Base-by-base conservation (phyloP, 2,329 filamentous ascomycete genomes). In the Trichoderma cornu-damae region DNA sequence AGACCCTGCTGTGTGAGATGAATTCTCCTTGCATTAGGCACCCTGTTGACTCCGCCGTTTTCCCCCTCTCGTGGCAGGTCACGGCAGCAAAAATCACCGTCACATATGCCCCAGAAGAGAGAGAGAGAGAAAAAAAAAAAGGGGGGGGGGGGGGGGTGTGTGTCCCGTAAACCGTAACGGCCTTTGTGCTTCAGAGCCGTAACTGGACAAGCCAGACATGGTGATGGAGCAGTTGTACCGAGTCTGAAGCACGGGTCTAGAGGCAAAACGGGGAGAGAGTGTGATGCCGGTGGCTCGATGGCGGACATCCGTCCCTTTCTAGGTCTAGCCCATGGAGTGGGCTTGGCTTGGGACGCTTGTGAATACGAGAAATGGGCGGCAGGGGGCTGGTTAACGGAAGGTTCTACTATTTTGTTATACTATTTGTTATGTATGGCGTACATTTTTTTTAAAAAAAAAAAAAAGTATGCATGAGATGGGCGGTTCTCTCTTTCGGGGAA, bases 341-440 rank as follows among this genome's bases (percentile, higher is more conserved):
- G 44, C 44, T 47, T 47, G 44, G 28, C 26, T 47, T 47, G 44
- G 44, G 35, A 38, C 49, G 49, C 49, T 52, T 52, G 49, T 52
- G 49, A 52, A 52, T 52, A 52, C 49, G 49, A 52, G 49, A 52
- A 52, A 52, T 52, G 34, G 37, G 37, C 34, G 49, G 49, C 49
- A 52, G 49, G 49, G 49, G 49, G 35, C 22, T 30, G 47, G 32
- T 34, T 24, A 8, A 20, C 40, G 14, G 26, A 44, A 44, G 11
- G 24, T 38, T 51, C 48, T 51, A 51, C 40, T n/a, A n/a, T n/a
- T n/a, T n/a, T n/a, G n/a, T n/a, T n/a, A n/a, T n/a, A n/a, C n/a
- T n/a, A n/a, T n/a, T n/a, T n/a, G n/a, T 51, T 40, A 51, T 51
- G 48, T 51, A 51, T 16, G 37, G 24, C 18, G 37, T 51, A 51